Evolutionary conservation across 805 yeast species (phyloP), one percentile per base, ranked within the genome.

Genomic region (Wickerhamiella brachini): DNA sequence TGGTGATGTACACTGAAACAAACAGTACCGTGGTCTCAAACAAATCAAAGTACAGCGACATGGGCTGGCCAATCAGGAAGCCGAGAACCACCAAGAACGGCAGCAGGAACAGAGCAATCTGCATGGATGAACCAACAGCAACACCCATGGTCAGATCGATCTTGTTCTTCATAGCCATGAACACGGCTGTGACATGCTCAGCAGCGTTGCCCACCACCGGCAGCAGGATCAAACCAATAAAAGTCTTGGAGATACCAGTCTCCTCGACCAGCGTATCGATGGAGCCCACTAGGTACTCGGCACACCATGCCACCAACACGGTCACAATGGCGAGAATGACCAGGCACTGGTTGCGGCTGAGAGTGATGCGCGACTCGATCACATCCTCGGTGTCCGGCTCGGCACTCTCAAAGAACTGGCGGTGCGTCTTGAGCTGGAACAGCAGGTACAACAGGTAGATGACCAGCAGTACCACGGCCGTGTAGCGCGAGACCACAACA

Each of bases 161-260:
- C 70, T 93, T 93, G 68, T 93, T 86, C 69, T 88, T 2, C 76
- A 81, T 79, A 21, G 98, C 97, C 47, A 93, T 97, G 55, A 87
- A 77, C 38, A 93, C 83, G 2, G 97, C 95, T 18, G 98, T 93
- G 49, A 87, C 97, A 67, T 93, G 98, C 68, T 93, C 98, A 12
- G 97, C 97, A 2, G 98, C 98, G 62, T 93, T 93, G 51, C 97
- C 98, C 24, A 93, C 97, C 56, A 93, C 90, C 42, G 98, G 98
- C 55, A 93, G 83, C 45, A 93, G 79, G 59, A 93, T 83, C 58
- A 93, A 73, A 65, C 97, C 97, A 61, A 93, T 87, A 61, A 93
- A 93, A 0, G 97, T 88, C 75, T 90, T 89, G 44, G 95, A 85
- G 50, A 93, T 73, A 3, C 95, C 95, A 2, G 95, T 79, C 29